Evolutionary conservation across 345 rosid genomes (phyloP), one percentile per base, ranked within the genome.

Genomic region (Punica granatum): DNA sequence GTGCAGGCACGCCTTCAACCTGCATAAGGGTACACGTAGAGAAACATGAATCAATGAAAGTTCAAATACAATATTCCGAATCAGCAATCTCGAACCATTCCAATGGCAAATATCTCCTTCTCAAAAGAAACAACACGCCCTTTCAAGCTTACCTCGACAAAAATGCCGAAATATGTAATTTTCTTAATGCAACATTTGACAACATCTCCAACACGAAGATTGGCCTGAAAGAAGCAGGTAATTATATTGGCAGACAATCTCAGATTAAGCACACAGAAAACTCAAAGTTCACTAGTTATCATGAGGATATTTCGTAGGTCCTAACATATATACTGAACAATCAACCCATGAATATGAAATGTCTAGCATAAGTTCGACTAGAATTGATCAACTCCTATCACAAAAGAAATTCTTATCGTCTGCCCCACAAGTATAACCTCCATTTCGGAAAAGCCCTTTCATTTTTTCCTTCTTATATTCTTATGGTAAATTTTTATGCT

Each of bases 1-100:
- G 72, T 37, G 99, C 99, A 74, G 90, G 79, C 67, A 85, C 96
- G 9, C 82, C 95, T 77, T 94, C 96, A 65, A 94, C 85, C 99
- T 76, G 26, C 11, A 66, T 21, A 37, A 64, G 2, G 43, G 25
- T 49, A 46, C 64, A 83, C 36, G n/a, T 64, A 16, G 4, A 21
- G 43, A 18, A 8, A 8, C 11, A 34, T 3, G 10, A 7, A 18
- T 63, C 12, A 9, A 36, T 21, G 28, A 23, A 36, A n/a, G 49
- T 39, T 34, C 9, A 12, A 16, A n/a, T 3, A 12, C 32, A 25
- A 28, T 18, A 19, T 16, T 60, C 10, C 23, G 10, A 16, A 1
- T 19, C 26, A 23, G 28, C 41, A 19, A 19, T 23, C 26, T 34
- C 46, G 25, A 54, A 31, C 60, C 31, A 54, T 25, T 11, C 60